Evolutionary conservation across 768 basidiomycete species (phyloP), one percentile per base, ranked within the genome.

Genomic region (Pisolithus tinctorius): DNA sequence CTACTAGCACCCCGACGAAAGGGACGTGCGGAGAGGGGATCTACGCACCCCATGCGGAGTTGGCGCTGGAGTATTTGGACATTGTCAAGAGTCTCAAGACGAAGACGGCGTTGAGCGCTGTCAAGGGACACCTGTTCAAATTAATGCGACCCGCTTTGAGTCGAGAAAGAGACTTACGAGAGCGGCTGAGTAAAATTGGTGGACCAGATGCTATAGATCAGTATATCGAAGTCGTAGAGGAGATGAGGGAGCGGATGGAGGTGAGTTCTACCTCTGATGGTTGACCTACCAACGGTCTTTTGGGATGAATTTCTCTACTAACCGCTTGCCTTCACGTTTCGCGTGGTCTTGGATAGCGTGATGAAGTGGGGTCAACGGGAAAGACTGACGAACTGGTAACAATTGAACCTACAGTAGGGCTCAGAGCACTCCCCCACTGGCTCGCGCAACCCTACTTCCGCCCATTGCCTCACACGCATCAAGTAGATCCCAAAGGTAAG

Each of bases 101-200:
- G 11, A 72, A 74, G 6, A 93, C 93, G 14, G 61, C 77, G 3
- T 61, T 76, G 14, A 84, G 87, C 56, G 90, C 88, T 0, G 79
- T 97, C 58, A 95, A 95, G 62, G 86, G 90, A 0, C 95, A 99
- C 62, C 64, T 99, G 31, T 99, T 96, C 79, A 91, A 96, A 68
- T 67, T 99, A 31, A 78, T 96, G 70, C 83, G 86, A 0, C 91
- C 91, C 0, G 86, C 83, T 0, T 71, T 97, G 30, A 69, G 60
- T 23, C 64, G 72, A 46, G 82, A 90, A 58, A 73, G 68, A 2
- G 92, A 93, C 62, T 65, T 96, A 52, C 74, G 95, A 39, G 83
- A 89, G 51, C 20, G 20, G 60, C 69, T 97, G 17, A 88, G 89
- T 6, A 73, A 69, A 44, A 68, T 81, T 30, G 66, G 60, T 20